These are phyloP conservation scores for Grosmannia huntii DNA, from an alignment of 2,329 filamentous ascomycete genomes.

Conservation along the genomic window DNA sequence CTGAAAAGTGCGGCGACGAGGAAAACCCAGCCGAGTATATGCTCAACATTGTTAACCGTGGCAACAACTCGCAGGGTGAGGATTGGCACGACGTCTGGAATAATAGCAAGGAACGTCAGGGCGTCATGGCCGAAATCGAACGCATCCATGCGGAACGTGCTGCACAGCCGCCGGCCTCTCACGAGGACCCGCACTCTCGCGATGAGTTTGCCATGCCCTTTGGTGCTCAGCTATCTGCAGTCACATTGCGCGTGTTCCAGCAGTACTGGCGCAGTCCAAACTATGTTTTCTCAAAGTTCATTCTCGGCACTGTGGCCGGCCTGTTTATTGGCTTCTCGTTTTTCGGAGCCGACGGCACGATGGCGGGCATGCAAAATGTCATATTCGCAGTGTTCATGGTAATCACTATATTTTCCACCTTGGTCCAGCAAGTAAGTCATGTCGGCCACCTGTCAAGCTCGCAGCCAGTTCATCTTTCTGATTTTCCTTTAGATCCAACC, in stretches of 20 bases:
- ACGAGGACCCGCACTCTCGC: conserved; percentile 36
- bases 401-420: conserved; percentile 65
- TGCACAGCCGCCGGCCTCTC: conserved; percentile 20
- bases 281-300: conserved; percentile 75
- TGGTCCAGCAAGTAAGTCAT: conserved; percentile 59
- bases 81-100: conserved; percentile 54
- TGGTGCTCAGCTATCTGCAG: conserved; percentile 49
- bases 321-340: conserved; percentile 79
- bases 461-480: not conserved
- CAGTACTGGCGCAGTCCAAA: conserved; percentile 85
- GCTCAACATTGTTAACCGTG: conserved; percentile 49
- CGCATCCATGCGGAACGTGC: conserved; percentile 29
- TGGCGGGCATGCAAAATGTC: conserved; percentile 71
- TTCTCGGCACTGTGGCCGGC: conserved; percentile 49
- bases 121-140: conserved; percentile 44
- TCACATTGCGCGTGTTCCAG: conserved; percentile 64
- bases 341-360: conserved; percentile 54
- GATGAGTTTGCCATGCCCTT: conserved; percentile 75
- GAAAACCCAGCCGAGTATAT: conserved; percentile 81
- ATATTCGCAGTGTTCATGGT: conserved; percentile 80
- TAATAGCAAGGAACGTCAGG: conserved; percentile 39
- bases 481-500: conserved; percentile 30
- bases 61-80: conserved; percentile 41
- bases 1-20: conserved; percentile 46
- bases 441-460: not conserved